These are phyloP conservation scores for Eustoma russellianum DNA, from an alignment of 257 asterid genomes.

Conservation along the genomic window DNA sequence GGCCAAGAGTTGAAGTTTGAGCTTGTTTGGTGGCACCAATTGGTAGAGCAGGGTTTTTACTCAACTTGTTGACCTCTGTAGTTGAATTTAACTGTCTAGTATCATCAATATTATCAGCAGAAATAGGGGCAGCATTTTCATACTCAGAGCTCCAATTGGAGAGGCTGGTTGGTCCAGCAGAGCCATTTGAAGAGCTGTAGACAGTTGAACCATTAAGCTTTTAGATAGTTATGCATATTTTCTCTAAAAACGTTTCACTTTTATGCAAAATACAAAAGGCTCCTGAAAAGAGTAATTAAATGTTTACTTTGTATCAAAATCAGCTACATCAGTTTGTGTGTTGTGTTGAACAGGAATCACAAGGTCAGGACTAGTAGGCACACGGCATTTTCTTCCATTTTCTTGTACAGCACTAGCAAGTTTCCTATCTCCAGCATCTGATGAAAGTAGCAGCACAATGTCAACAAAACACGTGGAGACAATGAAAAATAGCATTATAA, in stretches of 20 bases:
- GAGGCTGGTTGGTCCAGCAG: constrained; percentile 7
- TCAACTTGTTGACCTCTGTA: constrained; percentile 11
- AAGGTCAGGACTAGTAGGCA: constrained; percentile 17
- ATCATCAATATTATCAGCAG: constrained; percentile 9
- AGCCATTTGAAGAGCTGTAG: constrained; percentile 18
- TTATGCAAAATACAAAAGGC: background rate
- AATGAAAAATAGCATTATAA: background rate
- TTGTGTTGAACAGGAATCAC: constrained; percentile 17
- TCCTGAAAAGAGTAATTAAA: background rate
- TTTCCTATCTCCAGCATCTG: constrained; percentile 30
- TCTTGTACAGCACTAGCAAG: constrained; percentile 15
- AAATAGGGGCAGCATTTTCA: constrained; percentile 13
- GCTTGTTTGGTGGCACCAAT: constrained; percentile 14
- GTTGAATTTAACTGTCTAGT: constrained; percentile 8
- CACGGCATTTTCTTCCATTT: constrained; percentile 18
- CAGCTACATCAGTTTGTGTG: constrained; percentile 12
- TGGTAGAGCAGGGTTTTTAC: constrained; percentile 18
- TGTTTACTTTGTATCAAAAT: constrained; percentile 20
- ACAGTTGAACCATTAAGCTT: constrained; percentile 9
- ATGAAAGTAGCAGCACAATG: constrained; percentile 8
- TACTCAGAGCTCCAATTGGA: constrained; percentile 19
- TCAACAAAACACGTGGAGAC: constrained; percentile 1
- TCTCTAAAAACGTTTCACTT: background rate
- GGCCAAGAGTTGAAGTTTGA: constrained; percentile 25
- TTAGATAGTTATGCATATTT: background rate